Evolutionary conservation across 2,329 filamentous ascomycete genomes (phyloP).

Genomic region (Colletotrichum ledebouriae): DNA sequence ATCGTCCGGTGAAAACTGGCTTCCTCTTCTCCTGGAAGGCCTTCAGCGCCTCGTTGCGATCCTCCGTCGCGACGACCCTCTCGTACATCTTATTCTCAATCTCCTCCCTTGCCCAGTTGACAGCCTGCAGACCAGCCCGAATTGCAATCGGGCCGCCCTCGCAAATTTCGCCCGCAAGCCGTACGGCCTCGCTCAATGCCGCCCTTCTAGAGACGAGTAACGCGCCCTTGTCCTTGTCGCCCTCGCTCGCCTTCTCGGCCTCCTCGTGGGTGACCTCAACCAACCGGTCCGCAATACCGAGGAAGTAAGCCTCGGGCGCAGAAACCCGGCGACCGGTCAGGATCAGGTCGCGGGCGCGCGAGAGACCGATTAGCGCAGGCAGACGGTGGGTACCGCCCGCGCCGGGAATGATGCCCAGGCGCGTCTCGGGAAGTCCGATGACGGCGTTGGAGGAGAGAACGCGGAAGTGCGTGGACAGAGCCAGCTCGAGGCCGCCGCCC

Average conservation of each 20-base stretch:
- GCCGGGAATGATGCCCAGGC: slow-evolving; percentile 93
- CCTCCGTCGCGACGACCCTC: slow-evolving; percentile 84
- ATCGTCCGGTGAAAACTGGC: slow-evolving; percentile 69
- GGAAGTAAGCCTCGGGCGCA: slow-evolving; percentile 88
- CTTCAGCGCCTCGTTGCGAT: slow-evolving; percentile 87
- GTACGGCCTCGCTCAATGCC: slow-evolving; percentile 81
- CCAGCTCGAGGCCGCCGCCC: slow-evolving; percentile 93
- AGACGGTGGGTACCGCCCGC: slow-evolving; percentile 94
- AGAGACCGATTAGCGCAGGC: slow-evolving; percentile 82
- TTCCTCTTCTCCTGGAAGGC: slow-evolving; percentile 81
- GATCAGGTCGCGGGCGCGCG: slow-evolving; percentile 89
- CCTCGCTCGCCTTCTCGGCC: slow-evolving; percentile 52
- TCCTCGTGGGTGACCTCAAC: slow-evolving; percentile 76
- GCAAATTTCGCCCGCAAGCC: slow-evolving; percentile 86
- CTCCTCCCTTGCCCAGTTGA: slow-evolving; percentile 78
- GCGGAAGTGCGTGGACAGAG: slow-evolving; percentile 89
- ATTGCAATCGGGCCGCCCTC: slow-evolving; percentile 90
- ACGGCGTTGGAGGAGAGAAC: slow-evolving; percentile 84
- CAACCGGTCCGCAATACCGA: slow-evolving; percentile 90
- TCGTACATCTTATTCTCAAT: slow-evolving; percentile 92
- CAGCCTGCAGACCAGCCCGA: slow-evolving; percentile 82
- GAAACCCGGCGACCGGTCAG: slow-evolving; percentile 89
- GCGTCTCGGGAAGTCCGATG: slow-evolving; percentile 90
- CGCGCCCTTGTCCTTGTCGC: slow-evolving; percentile 54
- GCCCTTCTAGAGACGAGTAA: slow-evolving; percentile 72